These are phyloP conservation scores for Globisporangium uncinulatum DNA, from an alignment of 352 stramenopile species.

Conservation along the genomic window DNA sequence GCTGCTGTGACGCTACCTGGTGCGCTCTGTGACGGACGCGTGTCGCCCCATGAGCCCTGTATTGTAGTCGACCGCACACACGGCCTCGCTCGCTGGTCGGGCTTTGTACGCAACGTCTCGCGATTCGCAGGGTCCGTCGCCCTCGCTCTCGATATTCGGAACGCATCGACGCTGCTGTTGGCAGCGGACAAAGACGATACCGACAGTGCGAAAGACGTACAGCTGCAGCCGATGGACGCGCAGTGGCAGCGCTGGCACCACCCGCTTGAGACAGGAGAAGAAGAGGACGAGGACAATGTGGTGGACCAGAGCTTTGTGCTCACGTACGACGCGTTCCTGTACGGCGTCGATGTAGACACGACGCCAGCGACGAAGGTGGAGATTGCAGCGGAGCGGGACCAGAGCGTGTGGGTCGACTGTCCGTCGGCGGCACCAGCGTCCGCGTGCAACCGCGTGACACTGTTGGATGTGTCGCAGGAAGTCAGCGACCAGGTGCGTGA, in stretches of 20 bases:
- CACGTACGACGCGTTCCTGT: constrained; percentile 63
- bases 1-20: constrained; percentile 55
- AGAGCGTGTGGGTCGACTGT: constrained; percentile 75
- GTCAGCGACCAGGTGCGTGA: constrained; percentile 38
- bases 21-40: constrained; percentile 29
- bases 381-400: constrained; percentile 58
- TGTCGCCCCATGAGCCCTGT: constrained; percentile 34
- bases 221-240: constrained; percentile 23
- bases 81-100: constrained; percentile 51
- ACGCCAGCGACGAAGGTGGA: constrained; percentile 33
- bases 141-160: constrained; percentile 45
- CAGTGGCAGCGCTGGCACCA: constrained; percentile 19
- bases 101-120: constrained; percentile 70
- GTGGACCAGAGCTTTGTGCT: constrained; percentile 53
- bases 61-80: constrained; percentile 56
- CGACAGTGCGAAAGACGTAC: constrained; percentile 11
- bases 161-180: constrained; percentile 21
- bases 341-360: constrained; percentile 45
- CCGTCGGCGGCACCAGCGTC: constrained; percentile 7
- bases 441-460: constrained; percentile 37
- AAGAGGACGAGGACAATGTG: background rate
- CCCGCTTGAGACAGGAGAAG: constrained; percentile 8
- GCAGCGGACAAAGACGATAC: background rate
- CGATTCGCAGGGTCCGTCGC: constrained; percentile 55
- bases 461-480: constrained; percentile 73